These are phyloP conservation scores for Chaetomiaceae sp. DNA, from an alignment of 2,329 filamentous ascomycete species.

Conservation along the genomic window DNA sequence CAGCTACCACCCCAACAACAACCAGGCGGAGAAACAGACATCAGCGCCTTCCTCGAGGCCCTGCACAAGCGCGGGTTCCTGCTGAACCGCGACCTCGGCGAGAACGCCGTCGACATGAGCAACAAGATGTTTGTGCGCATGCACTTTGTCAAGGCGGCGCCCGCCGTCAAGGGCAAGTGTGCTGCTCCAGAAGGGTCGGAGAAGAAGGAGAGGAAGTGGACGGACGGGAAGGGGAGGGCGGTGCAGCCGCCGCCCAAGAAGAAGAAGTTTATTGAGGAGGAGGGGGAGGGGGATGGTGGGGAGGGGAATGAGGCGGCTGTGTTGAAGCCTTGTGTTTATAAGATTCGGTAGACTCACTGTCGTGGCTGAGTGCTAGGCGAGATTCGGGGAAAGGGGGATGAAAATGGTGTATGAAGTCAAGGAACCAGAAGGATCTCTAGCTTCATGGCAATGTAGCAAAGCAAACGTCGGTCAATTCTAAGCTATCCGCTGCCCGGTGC, in stretches of 20 bases:
- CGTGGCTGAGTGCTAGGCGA: not conserved
- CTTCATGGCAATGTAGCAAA: not conserved
- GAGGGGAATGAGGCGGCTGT: slow-evolving; percentile 61
- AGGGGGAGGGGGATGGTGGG: slow-evolving; percentile 52
- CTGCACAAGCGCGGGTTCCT: slow-evolving; percentile 77
- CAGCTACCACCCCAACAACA: slow-evolving; percentile 39
- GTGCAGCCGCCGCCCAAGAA: slow-evolving; percentile 22
- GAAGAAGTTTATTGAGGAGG: slow-evolving; percentile 52
- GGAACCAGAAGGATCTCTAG: not conserved
- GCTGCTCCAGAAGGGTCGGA: slow-evolving; percentile 46
- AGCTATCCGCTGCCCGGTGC: not conserved
- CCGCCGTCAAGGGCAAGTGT: slow-evolving; percentile 72
- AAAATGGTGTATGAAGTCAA: not conserved
- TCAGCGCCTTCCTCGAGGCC: slow-evolving; percentile 80
- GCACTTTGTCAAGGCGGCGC: slow-evolving; percentile 82
- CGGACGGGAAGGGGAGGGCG: slow-evolving; percentile 35
- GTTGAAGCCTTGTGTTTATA: slow-evolving; percentile 94
- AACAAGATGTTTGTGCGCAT: slow-evolving; percentile 99
- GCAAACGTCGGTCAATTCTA: slow-evolving; percentile 5
- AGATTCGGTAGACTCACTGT: slow-evolving; percentile 59
- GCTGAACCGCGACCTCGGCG: slow-evolving; percentile 59
- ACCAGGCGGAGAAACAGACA: slow-evolving; percentile 74
- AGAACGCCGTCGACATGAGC: slow-evolving; percentile 64
- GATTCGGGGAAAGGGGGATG: too few species aligned
- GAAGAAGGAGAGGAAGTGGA: slow-evolving; percentile 32